Percentiles rank a stretch among this genome's conserved stretches.
Evolutionary conservation across 768 basidiomycete species (phyloP).

Genomic region (Butyriboletus loyo): DNA sequence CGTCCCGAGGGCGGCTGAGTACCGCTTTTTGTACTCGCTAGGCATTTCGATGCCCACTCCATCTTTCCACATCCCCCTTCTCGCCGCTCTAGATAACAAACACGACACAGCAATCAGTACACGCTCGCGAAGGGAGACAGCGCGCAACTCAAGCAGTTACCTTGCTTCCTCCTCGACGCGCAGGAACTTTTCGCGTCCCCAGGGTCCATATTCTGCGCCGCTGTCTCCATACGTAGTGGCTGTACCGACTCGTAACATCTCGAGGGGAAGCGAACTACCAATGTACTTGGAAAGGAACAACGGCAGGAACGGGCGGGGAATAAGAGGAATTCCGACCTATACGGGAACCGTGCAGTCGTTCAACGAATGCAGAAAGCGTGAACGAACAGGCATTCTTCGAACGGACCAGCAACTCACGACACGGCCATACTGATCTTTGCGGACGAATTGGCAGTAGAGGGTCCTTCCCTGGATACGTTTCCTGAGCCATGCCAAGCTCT

Average conservation of each 20-base stretch:
- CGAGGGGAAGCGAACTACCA: conserved; percentile 53
- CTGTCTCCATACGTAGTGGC: conserved; percentile 72
- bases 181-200: conserved; percentile 63
- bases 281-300: conserved; percentile 35
- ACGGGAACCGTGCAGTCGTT: not conserved
- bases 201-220: conserved; percentile 76
- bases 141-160: conserved; percentile 34
- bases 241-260: conserved; percentile 81
- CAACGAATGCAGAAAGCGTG: not conserved
- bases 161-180: conserved; percentile 62
- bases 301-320: conserved; percentile 51
- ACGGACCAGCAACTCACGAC: conserved; percentile 51
- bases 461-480: conserved; percentile 50
- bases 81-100: conserved; percentile 43
- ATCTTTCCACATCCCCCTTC: conserved; percentile 72
- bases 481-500: conserved; percentile 73
- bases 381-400: not conserved
- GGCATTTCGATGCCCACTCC: conserved; percentile 62
- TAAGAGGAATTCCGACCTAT: conserved; percentile 66
- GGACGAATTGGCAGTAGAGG: conserved; percentile 69
- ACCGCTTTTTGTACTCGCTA: conserved; percentile 74
- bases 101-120: not conserved
- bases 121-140: not conserved
- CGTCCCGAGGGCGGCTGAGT: conserved; percentile 32
- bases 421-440: conserved; percentile 81